Conservation (phyloP, 1,139 yeast species). For the Yamadazyma triangularis region DNA sequence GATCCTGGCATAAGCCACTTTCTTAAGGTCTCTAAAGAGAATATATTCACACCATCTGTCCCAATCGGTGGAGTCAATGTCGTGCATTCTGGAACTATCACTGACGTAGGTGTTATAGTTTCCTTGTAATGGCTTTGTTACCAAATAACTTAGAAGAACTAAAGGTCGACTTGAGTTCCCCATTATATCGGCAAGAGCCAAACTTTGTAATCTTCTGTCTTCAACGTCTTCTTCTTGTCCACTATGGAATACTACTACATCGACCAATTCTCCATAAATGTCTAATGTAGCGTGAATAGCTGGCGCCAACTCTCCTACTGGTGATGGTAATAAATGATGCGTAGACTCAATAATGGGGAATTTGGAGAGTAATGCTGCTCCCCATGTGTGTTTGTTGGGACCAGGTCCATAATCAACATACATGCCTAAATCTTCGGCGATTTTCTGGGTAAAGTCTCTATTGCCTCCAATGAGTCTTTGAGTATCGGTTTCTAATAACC, state of each 20-base stretch:
- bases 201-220: conserved; percentile 84
- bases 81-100: conserved; percentile 79
- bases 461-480: conserved; percentile 93
- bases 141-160: conserved; percentile 82
- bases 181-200: conserved; percentile 75
- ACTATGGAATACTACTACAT: conserved; percentile 93
- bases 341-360: conserved; percentile 89
- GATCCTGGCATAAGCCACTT: conserved; percentile 91
- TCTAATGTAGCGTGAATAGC: conserved; percentile 95
- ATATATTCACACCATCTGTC: conserved; percentile 99
- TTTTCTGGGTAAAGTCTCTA: conserved; percentile 84
- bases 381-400: conserved; percentile 99
- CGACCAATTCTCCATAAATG: conserved; percentile 81
- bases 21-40: conserved; percentile 76
- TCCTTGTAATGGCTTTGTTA: conserved; percentile 80
- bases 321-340: conserved; percentile 88
- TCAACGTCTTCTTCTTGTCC: conserved; percentile 98
- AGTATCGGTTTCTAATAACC: conserved; percentile 87
- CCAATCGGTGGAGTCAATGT: conserved; percentile 90
- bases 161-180: conserved; percentile 73
- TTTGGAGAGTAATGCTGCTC: conserved; percentile 85
- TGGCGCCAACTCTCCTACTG: conserved; percentile 97
- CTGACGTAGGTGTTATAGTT: conserved; percentile 91
- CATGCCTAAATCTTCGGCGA: conserved; percentile 92
- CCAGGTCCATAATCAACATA: conserved; percentile 97